Evolutionary conservation across 1,139 yeast genomes (phyloP), one percentile per base, ranked within the genome.

Genomic region (Candida smagusa): DNA sequence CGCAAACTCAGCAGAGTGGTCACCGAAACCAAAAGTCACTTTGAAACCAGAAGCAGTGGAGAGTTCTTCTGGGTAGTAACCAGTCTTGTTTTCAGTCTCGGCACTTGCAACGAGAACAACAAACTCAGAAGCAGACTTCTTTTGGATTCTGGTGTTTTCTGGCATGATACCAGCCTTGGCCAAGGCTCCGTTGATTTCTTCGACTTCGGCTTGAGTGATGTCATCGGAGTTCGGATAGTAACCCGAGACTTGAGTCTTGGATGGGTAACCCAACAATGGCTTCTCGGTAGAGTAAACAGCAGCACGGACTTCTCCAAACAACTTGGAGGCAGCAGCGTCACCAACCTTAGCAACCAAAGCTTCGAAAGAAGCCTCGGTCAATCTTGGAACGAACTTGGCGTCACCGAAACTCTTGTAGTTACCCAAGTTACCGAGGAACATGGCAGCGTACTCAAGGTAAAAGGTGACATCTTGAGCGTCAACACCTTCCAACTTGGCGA

Each of bases 321-420:
- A 54, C 2, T 58, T 56, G 5, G 63, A 43, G 13, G 71, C 57
- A 2, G 61, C 52, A 2, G 62, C 53, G 41, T 70, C 64, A 28
- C 54, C 58, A 12, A 80, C 62, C n/a, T 70, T 47, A 21, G 60
- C 58, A 24, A 79, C 64, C 35, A 81, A 58, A 13, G 63, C 48
- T 41, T 65, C 74, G 48, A 87, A 81, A 3, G 71, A 69, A 1
- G 61, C 74, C 29, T 49, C 52, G 1, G 69, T 37, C 30, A 86
- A 53, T 33, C 77, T 65, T 28, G 96, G 96, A 47, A 88, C 71
- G 55, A 87, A 87, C 61, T 88, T 88, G 47, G 77, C 78, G 61
- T 88, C 96, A 45, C 96, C 96, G 61, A 88, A 88, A 1, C 94
- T 83, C 63, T 86, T 87, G 70, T 79, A 88, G 59, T 88, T 88